phyloP scores from a whole-genome alignment of 257 asterid genomes.

The Cinchona pubescens region DNA sequence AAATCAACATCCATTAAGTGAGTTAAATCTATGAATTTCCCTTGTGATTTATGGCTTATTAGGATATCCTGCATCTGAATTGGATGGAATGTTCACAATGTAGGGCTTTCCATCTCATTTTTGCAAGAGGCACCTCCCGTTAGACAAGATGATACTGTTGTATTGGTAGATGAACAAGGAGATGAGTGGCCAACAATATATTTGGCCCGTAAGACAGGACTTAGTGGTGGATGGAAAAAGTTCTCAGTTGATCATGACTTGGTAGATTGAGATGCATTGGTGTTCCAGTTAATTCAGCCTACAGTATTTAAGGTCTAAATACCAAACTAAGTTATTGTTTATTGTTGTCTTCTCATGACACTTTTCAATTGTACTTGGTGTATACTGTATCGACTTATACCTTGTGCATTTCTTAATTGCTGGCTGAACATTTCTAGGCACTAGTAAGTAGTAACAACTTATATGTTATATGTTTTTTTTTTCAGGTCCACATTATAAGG shows the following conservation, averaged over 20 bases:
- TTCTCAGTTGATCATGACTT: constrained; percentile 77
- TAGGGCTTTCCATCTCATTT: constrained; percentile 72
- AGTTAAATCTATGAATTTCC: background rate
- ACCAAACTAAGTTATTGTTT: background rate
- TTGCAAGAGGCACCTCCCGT: constrained; percentile 68
- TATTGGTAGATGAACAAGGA: constrained; percentile 62
- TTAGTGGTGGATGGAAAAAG: constrained; percentile 93
- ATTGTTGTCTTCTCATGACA: background rate
- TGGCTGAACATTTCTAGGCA: background rate
- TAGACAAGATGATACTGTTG: constrained; percentile 46
- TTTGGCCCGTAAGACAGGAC: constrained; percentile 65
- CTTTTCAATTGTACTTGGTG: background rate
- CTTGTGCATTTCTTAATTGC: background rate
- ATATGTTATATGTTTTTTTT: background rate
- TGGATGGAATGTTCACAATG: constrained; percentile 4
- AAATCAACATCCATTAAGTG: background rate
- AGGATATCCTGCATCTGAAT: background rate
- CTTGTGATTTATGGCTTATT: background rate
- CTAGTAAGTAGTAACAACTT: background rate
- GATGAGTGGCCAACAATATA: constrained; percentile 70
- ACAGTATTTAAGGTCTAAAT: constrained; percentile 53
- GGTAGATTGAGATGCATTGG: constrained; percentile 82
- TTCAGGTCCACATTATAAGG: constrained; percentile 21
- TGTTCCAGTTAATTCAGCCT: constrained; percentile 59
- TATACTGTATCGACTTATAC: constrained; percentile 5